phyloP scores from a whole-genome alignment of 768 basidiomycete genomes.

The Terana coerulea region DNA sequence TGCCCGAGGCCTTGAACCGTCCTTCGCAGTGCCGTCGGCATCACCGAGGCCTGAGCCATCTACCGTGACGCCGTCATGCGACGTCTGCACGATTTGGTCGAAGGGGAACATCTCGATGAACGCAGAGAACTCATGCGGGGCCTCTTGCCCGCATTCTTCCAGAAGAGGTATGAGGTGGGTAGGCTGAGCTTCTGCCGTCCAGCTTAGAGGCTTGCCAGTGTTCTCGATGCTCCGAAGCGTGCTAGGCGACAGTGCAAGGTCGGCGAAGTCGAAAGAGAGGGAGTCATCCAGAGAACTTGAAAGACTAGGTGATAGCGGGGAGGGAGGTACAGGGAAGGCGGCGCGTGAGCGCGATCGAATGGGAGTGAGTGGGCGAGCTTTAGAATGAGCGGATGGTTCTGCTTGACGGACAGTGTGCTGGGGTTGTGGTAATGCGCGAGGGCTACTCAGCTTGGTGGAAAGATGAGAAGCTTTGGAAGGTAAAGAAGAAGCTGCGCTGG shows the following conservation, averaged over 20 bases:
- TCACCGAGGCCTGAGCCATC: constrained; percentile 15
- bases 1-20: neutral
- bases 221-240: constrained; percentile 12
- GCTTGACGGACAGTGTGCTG: neutral
- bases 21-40: constrained; percentile 15
- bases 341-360: constrained; percentile 44
- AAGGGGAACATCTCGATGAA: constrained; percentile 81
- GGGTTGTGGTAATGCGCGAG: too few relatives aligned
- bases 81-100: constrained; percentile 57
- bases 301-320: constrained; percentile 53
- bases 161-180: constrained; percentile 60
- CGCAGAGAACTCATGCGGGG: constrained; percentile 73
- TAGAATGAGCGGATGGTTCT: constrained; percentile 23
- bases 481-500: too few relatives aligned
- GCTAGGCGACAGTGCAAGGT: constrained; percentile 34
- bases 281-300: constrained; percentile 49
- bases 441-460: neutral
- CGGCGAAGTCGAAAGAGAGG: constrained; percentile 45
- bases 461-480: neutral
- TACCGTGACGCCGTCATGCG: constrained; percentile 23
- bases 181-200: constrained; percentile 25
- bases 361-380: constrained; percentile 65
- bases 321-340: constrained; percentile 35
- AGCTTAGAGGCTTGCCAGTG: constrained; percentile 8
- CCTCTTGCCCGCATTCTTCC: constrained; percentile 66